Percentiles rank a stretch among this genome's conserved stretches.
phyloP scores from a whole-genome alignment of 164 flowering plant species.

The Berberis vulgaris region DNA sequence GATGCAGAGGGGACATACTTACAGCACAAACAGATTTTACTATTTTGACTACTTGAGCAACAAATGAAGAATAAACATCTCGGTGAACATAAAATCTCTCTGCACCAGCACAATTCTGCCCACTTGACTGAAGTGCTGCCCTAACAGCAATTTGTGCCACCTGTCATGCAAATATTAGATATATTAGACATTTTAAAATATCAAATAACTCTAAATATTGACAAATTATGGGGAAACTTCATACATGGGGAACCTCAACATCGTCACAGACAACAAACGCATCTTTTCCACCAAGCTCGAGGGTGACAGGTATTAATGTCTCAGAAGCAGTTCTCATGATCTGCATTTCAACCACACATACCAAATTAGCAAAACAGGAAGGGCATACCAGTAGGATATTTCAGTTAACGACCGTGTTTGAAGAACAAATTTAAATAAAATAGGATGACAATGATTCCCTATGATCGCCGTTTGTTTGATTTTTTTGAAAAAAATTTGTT shows the following conservation, averaged over 20 bases:
- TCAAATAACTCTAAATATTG: conserved; percentile 5
- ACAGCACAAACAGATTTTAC: too few species aligned
- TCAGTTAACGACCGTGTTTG: too few species aligned
- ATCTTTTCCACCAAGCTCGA: conserved; percentile 99
- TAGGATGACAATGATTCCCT: too few species aligned
- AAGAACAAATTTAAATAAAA: too few species aligned
- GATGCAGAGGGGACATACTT: too few species aligned
- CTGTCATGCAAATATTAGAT: conserved; percentile 21
- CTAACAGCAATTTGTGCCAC: conserved; percentile 95
- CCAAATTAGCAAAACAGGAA: conserved; percentile 1
- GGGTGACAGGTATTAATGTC: conserved; percentile 81
- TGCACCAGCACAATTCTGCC: conserved; percentile 99
- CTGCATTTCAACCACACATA: conserved; percentile 33
- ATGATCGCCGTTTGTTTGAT: too few species aligned
- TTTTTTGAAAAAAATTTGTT: too few species aligned
- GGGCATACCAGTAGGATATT: neutral
- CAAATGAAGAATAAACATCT: conserved; percentile 58
- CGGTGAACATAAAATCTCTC: conserved; percentile 83
- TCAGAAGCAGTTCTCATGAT: conserved; percentile 86
- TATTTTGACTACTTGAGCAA: too few species aligned
- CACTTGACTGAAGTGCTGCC: conserved; percentile 94
- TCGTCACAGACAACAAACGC: conserved; percentile 97
- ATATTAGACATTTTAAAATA: neutral
- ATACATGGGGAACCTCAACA: conserved; percentile 85
- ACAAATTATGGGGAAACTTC: conserved; percentile 12